Conservation (phyloP, 805 yeast genomes). For the Kazachstania taianensis region DNA sequence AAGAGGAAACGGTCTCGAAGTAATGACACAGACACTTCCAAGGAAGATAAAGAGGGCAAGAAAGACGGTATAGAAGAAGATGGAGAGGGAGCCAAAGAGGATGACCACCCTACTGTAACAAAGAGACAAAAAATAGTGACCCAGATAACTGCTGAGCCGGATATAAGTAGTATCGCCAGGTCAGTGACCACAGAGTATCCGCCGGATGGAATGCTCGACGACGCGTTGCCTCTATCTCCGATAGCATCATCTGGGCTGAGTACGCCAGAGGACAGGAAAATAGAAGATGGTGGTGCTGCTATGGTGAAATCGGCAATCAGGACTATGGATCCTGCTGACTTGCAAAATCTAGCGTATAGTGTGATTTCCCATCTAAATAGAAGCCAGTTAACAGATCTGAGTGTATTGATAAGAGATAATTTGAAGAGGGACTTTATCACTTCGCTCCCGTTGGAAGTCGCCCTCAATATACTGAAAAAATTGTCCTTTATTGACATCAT, state of each 20-base stretch:
- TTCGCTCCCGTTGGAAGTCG: conserved; percentile 65
- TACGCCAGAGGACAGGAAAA: conserved; percentile 7
- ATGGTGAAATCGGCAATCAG: neutral
- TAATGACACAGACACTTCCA: no score
- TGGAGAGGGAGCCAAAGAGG: neutral
- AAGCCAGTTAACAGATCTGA: conserved; percentile 25
- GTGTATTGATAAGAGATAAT: conserved; percentile 23
- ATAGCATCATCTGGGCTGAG: conserved; percentile 25
- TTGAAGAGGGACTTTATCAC: conserved; percentile 66
- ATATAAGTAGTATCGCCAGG: neutral
- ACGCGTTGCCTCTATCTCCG: conserved; percentile 25
- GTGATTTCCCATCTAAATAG: conserved; percentile 19
- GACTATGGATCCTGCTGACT: conserved; percentile 1
- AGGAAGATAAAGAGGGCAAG: no score
- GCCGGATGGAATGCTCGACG: conserved; percentile 10
- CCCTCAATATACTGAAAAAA: conserved; percentile 51
- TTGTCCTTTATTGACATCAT: conserved; percentile 57
- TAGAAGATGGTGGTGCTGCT: neutral
- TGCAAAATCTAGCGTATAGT: conserved; percentile 20
- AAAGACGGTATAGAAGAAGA: neutral
- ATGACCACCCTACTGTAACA: no score
- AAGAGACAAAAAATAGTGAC: neutral
- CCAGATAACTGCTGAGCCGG: no score
- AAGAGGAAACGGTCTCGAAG: no score
- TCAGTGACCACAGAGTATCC: neutral